Percentiles rank a stretch among this genome's conserved stretches.
These are phyloP conservation scores for Rugiboletus extremiorientalis DNA, from an alignment of 1,284 basidiomycete species.

Conservation along the genomic window DNA sequence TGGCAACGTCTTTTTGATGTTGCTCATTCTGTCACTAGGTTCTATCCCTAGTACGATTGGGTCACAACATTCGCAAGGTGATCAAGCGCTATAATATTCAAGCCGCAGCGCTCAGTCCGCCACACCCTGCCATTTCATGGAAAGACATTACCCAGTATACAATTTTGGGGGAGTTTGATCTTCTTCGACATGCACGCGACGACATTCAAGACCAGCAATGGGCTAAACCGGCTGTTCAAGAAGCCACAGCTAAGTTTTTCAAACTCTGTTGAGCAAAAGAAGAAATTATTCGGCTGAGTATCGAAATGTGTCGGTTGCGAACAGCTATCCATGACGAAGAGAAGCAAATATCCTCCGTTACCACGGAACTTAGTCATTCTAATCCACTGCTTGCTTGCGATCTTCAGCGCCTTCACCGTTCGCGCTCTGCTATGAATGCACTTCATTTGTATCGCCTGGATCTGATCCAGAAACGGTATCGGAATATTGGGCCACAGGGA, in stretches of 20 bases:
- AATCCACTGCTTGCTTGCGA: neutral
- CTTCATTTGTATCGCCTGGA: too few species aligned
- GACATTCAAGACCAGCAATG: neutral
- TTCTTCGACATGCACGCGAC: neutral
- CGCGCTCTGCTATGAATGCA: too few species aligned
- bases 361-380: too few species aligned
- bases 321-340: neutral
- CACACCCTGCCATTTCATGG: neutral
- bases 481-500: too few species aligned
- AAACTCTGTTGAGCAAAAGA: neutral
- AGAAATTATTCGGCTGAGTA: neutral
- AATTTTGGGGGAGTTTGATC: neutral
- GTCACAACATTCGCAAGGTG: too few species aligned
- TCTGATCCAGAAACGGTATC: too few species aligned
- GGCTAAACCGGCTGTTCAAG: neutral
- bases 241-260: neutral
- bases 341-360: too few species aligned
- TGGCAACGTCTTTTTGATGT: too few species aligned
- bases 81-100: neutral
- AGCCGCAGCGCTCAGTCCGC: neutral
- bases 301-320: neutral
- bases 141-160: neutral
- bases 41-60: too few species aligned
- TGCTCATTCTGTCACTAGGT: too few species aligned
- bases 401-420: too few species aligned